phyloP scores from a whole-genome alignment of 1,139 yeast genomes.

The Candida tetrigidarum region DNA sequence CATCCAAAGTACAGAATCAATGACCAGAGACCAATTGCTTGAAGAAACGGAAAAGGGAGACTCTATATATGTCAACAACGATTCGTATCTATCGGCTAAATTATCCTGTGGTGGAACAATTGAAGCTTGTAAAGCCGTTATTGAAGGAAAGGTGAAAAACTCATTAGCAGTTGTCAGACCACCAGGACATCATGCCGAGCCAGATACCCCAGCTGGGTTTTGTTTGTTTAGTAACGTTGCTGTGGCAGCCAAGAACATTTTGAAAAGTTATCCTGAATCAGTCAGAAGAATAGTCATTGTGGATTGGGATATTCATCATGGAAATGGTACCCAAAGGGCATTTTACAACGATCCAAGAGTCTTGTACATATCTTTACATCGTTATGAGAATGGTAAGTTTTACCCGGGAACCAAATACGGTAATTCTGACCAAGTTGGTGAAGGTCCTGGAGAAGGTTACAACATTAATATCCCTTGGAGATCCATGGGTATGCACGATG shows the following conservation, averaged over 20 bases:
- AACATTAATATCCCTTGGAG: constrained; percentile 96
- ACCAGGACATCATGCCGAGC: constrained; percentile 99
- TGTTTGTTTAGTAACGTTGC: constrained; percentile 97
- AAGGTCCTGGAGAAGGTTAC: constrained; percentile 83
- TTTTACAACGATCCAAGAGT: constrained; percentile 90
- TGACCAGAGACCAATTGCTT: constrained; percentile 78
- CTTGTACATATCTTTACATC: constrained; percentile 85
- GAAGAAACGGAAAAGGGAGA: constrained; percentile 92
- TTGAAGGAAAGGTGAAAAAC: constrained; percentile 90
- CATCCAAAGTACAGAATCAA: constrained; percentile 73
- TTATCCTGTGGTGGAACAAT: constrained; percentile 97
- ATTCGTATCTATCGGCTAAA: constrained; percentile 84
- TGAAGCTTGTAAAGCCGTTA: constrained; percentile 94
- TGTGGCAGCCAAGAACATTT: constrained; percentile 88
- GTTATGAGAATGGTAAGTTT: constrained; percentile 90
- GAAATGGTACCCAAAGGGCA: constrained; percentile 96
- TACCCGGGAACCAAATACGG: constrained; percentile 93
- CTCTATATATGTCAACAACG: constrained; percentile 93
- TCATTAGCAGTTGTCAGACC: constrained; percentile 96
- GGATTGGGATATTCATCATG: constrained; percentile 99
- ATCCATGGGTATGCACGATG: constrained; percentile 91
- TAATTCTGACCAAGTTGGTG: constrained; percentile 80
- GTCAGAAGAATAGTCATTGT: constrained; percentile 82
- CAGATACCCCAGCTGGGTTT: constrained; percentile 96
- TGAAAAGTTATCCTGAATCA: constrained; percentile 84